Base-by-base conservation (phyloP, 257 asterid species). In the Ophiorrhiza pumila region DNA sequence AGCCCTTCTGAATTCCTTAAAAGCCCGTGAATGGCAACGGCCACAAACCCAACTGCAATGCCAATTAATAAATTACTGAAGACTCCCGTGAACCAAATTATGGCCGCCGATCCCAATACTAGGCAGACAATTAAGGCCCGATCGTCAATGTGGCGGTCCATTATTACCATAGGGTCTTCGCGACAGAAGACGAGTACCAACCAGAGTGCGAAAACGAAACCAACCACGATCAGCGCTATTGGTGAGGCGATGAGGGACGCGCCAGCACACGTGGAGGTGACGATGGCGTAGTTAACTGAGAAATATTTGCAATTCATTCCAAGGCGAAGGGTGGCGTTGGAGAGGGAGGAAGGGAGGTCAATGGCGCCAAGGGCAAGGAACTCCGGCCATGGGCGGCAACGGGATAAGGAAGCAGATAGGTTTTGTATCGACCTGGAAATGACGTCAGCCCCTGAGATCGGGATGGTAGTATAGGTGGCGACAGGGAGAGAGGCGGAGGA, bases 381-480 rank as follows among this genome's bases (percentile, higher is more conserved):
- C 74, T 90, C 96, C 60, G 92, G 86, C 96, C 96, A 88, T 25
- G 96, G 89, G 23, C 96, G 91, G 83, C 78, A 27, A 43, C 96
- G 86, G 63, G 92, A 84, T 70, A 92, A 79, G 74, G 74, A 75
- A 73, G 89, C 65, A 27, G 83, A 80, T 43, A 92, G 81, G 83
- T 90, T 92, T 61, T 88, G 93, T 60, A 85, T 49, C 4, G 98
- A 92, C 50, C 96, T 79, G 78, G 80, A 79, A 3, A 90, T 45
- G 83, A 87, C 92, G 67, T 83, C 91, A 32, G 80, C 15, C 57
- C 68, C 86, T 74, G 94, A 83, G 49, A 88, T 90, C 11, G 98
- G 93, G 49, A 90, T 88, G 29, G 97, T 88, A 60, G 92, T 90
- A 90, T 87, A 88, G 22, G 90, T 77, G 0, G 86, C 50, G 39